A percentile compares a stretch with the other conserved stretches of the same genome.
phyloP scores from a whole-genome alignment of 768 basidiomycete species.

The Botryobasidium botryosum region DNA sequence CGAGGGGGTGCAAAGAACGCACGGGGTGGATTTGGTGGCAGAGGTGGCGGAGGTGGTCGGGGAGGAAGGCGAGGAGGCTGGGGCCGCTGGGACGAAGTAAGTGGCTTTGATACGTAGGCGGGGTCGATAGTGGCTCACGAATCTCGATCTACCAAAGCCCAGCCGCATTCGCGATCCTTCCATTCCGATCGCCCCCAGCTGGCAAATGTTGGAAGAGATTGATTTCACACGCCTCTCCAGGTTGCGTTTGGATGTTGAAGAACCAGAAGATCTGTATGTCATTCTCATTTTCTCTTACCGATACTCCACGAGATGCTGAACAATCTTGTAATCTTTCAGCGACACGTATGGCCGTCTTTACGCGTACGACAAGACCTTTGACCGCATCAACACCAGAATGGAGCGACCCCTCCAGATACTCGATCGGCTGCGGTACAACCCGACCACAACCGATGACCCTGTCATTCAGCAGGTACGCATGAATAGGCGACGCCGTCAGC shows the following conservation, averaged over 20 bases:
- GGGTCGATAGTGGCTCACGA: neutral
- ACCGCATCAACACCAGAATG: conserved; percentile 86
- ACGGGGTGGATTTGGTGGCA: conserved; percentile 23
- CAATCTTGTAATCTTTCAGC: conserved; percentile 23
- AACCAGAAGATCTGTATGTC: conserved; percentile 74
- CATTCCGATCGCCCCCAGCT: conserved; percentile 79
- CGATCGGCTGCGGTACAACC: conserved; percentile 93
- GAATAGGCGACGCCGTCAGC: conserved; percentile 8
- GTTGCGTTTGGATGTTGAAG: conserved; percentile 84
- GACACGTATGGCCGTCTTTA: conserved; percentile 80
- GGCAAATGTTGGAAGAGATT: conserved; percentile 94
- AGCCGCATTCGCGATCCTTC: conserved; percentile 75
- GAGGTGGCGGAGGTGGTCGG: conserved; percentile 22
- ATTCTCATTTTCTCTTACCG: neutral
- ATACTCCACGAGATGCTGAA: neutral
- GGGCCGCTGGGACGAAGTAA: conserved; percentile 91
- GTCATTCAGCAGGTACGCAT: conserved; percentile 67
- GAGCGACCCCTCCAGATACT: conserved; percentile 82
- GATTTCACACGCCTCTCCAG: conserved; percentile 88
- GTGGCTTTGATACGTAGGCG: conserved; percentile 10
- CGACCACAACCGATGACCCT: conserved; percentile 95
- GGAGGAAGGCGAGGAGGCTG: conserved; percentile 56
- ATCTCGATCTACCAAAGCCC: conserved; percentile 5
- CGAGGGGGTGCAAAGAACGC: conserved; percentile 18
- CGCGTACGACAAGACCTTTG: conserved; percentile 86